Evolutionary conservation across 2,329 filamentous ascomycete genomes (phyloP), one percentile per base, ranked within the genome.

Genomic region (Hymenoscyphus salicellus): DNA sequence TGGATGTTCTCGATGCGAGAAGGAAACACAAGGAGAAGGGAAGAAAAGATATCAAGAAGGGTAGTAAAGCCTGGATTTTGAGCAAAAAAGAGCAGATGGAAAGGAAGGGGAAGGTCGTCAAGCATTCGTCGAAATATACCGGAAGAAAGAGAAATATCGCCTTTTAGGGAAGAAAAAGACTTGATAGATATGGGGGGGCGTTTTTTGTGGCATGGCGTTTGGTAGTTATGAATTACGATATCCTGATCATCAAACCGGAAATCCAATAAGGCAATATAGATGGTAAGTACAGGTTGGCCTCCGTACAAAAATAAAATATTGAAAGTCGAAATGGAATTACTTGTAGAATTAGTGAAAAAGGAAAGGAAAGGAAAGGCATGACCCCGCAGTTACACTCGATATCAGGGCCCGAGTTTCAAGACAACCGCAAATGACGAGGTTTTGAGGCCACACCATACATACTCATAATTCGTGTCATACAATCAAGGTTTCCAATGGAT

Each of bases 31-130:
- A 78, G 28, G 76, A 77, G 0, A 72, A 74, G 2, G 77, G 75
- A 59, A 81, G 80, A 28, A 83, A 79, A 68, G 82, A 84, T 38
- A 78, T 86, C 61, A 89, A 90, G 77, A 97, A 97, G 82, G 93
- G 91, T 16, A 90, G 88, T 75, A 94, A 92, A 78, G 86, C 83
- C 1, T 95, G 91, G 91, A 95, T 95, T 66, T 75, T 92, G 76
- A 86, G 87, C 78, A 95, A 94, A 77, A 96, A 95, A 81, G 90
- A 92, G 70, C 92, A 97, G 80, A 95, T 97, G 90, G 91, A 96
- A 78, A 84, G 87, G 67, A 97, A 97, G 79, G 95, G 95, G 56
- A 97, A 95, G 81, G 85, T 98, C 32, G 94, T 98, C 71, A 98
- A 98, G 82, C 81, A 88, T 1, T 92, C 85, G 63, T 96, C 91